Evolutionary conservation across 495 filamentous ascomycete species (phyloP).

Genomic region (Hypoxylon fuscum): DNA sequence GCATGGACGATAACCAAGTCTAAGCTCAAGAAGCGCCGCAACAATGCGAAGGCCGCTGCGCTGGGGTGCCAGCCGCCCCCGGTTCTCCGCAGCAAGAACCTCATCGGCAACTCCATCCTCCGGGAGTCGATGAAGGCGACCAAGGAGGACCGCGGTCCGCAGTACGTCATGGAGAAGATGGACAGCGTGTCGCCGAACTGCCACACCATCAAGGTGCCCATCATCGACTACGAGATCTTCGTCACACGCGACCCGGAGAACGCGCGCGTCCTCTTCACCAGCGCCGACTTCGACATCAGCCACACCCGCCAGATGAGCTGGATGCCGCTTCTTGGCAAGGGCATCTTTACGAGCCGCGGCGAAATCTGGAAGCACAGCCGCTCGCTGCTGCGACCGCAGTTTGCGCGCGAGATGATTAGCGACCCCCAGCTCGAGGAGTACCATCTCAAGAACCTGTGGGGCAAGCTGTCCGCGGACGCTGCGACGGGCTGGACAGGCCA

Average conservation of each 20-base stretch:
- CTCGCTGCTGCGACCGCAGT: constrained; percentile 70
- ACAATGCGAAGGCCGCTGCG: constrained; percentile 35
- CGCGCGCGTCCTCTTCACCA: constrained; percentile 68
- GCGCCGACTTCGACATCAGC: constrained; percentile 68
- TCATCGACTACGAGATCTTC: constrained; percentile 49
- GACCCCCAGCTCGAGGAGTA: constrained; percentile 67
- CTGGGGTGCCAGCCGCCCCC: constrained; percentile 44
- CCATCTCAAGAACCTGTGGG: constrained; percentile 65
- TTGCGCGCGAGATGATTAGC: constrained; percentile 66
- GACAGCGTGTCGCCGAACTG: constrained; percentile 35
- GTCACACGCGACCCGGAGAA: constrained; percentile 70
- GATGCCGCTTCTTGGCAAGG: constrained; percentile 68
- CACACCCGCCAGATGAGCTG: constrained; percentile 56
- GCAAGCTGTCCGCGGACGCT: constrained; percentile 28
- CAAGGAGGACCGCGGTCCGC: constrained; percentile 45
- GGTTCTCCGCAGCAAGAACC: constrained; percentile 42
- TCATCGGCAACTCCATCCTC: constrained; percentile 44
- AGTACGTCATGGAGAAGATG: constrained; percentile 39
- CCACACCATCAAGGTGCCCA: constrained; percentile 39
- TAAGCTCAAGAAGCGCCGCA: constrained; percentile 39
- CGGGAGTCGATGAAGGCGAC: constrained; percentile 42
- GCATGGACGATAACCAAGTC: constrained; percentile 24
- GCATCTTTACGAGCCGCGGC: constrained; percentile 77
- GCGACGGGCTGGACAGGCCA: constrained; percentile 38
- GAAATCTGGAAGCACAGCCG: constrained; percentile 71